Evolutionary conservation across 148 eudicot genomes (phyloP), one percentile per base, ranked within the genome.

Genomic region (Chenopodium album): DNA sequence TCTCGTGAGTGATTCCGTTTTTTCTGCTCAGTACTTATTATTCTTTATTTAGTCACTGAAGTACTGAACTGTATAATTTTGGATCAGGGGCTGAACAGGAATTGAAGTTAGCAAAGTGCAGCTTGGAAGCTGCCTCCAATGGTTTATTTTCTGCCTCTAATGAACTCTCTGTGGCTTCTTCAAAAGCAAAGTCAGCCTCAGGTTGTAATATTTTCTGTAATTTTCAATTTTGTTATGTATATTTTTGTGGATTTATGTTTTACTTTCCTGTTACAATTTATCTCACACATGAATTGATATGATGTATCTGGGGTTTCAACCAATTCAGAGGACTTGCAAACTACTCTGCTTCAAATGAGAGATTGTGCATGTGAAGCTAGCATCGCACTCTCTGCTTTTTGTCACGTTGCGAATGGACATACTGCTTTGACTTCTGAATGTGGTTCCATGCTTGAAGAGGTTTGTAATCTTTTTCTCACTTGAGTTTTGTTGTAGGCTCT

Each of bases 391-490:
- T 90, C 99, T 87, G 84, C 90, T 84, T 94, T 91, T 86, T 86
- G 84, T 69, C 87, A 84, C 66, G 85, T 88, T 84, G 84, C 85
- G 50, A 92, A 88, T 85, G 88, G 92, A 74, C 98, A 92, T 81
- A 92, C 93, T 71, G 93, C 94, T 78, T 87, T 96, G 93, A 96
- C 99, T 76, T 88, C 98, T 82, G 99, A 94, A 85, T 91, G 97
- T 85, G 97, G 98, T 77, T 90, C 97, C 67, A 91, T 96, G 99
- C 97, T 96, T 85, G 99, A 94, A 87, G 99, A 96, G 98, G 99
- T 96, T 79, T 82, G 56, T 71, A 37, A 19, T 48, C 10, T 34
- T 23, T 32, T 9, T 69, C 56, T 31, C 56, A 9, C 44, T 9
- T 68, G 62, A 32, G 54, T 66, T 76, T 46, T 62, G 63, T 73